Evolutionary conservation across 2,329 filamentous ascomycete genomes (phyloP).

Genomic region (Diplodia seriata): DNA sequence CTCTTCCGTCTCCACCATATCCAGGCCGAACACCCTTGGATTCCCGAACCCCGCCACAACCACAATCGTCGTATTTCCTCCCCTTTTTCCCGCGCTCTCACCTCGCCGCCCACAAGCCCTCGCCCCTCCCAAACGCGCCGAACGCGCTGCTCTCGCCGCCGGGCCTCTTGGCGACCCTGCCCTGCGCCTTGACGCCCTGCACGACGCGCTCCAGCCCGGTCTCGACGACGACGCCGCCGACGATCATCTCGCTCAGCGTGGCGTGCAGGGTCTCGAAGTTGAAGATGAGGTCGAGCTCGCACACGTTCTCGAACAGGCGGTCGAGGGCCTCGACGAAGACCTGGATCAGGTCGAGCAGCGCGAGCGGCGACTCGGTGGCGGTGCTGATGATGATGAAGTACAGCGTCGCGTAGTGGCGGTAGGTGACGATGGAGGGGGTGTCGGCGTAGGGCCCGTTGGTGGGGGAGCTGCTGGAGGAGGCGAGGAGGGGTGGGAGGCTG

Average conservation of each 20-base stretch:
- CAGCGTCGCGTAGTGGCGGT: conserved; percentile 96
- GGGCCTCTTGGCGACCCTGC: conserved; percentile 77
- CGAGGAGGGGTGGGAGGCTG: conserved; percentile 68
- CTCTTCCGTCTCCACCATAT: neutral
- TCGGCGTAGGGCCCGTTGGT: conserved; percentile 74
- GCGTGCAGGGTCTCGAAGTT: conserved; percentile 98
- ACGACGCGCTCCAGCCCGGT: conserved; percentile 89
- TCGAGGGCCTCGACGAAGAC: conserved; percentile 97
- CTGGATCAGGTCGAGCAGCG: conserved; percentile 94
- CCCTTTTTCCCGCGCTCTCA: conserved; percentile 4
- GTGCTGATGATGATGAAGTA: conserved; percentile 99
- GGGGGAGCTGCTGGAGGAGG: conserved; percentile 48
- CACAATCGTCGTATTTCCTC: too few relatives aligned
- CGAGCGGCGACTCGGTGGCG: conserved; percentile 92
- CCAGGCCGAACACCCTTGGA: neutral
- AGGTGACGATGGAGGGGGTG: conserved; percentile 92
- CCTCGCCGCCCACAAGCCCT: conserved; percentile 33
- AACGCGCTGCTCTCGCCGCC: conserved; percentile 41
- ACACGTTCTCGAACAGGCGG: conserved; percentile 96
- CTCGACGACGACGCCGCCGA: conserved; percentile 93
- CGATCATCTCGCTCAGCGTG: conserved; percentile 89
- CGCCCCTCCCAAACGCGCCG: conserved; percentile 35
- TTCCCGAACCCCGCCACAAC: neutral
- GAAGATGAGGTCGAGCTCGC: conserved; percentile 97
- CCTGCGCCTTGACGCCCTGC: conserved; percentile 77